Evolutionary conservation across 2,329 filamentous ascomycete species (phyloP), one percentile per base, ranked within the genome.

Genomic region (Onygenales sp.): DNA sequence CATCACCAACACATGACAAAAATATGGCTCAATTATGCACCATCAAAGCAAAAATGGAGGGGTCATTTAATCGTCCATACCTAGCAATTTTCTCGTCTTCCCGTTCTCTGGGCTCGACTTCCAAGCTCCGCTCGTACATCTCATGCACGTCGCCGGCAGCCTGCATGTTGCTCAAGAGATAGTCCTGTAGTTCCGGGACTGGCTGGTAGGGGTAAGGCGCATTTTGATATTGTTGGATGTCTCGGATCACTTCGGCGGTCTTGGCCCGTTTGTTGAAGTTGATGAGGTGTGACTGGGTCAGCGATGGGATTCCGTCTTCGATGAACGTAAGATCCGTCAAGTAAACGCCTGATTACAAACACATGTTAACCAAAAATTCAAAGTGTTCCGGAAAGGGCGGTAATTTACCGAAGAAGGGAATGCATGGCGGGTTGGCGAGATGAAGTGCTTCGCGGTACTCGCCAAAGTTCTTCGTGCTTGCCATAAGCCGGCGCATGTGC

Each of bases 1-100:
- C n/a, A 34, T 7, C 34, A 13, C 34, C 17, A 57, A 48, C 40
- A 45, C 50, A 42, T 27, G 21, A 27, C 21, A 53, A 52, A 57
- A 57, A 56, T 42, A 42, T 10, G 7, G 2, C 14, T 46, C 42
- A 52, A 7, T 14, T 32, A 31, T 40, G 17, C 31, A 36, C 42
- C 50, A 52, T 52, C 33, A 56, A 52, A 34, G 57, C 57, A 56
- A 57, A 57, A 40, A 56, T 45, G 42, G 54, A 52, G 48, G 57
- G 54, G 40, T 59, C 57, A 51, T 59, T 52, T 37, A 52, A 49
- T 56, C 51, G 54, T 52, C 51, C 58, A 56, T 59, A 95, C 91
- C 93, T 94, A 68, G 95, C 92, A 78, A 98, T 97, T 80, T 97
- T 97, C 75, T 98, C 93, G 67, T 98, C 93, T 75, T 98, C 93